phyloP scores from a whole-genome alignment of 441 rosid species.

The Euphorbia schlechtendalii region DNA sequence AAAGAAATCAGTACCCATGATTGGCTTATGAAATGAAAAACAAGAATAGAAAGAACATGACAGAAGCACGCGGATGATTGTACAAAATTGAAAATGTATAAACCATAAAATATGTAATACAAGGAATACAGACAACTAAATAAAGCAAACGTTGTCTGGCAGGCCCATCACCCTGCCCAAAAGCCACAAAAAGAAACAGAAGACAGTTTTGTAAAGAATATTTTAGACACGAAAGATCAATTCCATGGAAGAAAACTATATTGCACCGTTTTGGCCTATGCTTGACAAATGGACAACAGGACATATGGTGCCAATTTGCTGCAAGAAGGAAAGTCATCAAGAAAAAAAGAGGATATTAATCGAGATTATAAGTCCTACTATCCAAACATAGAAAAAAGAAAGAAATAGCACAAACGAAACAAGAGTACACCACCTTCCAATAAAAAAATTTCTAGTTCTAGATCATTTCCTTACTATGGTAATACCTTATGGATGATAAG shows the following conservation, averaged over 20 bases:
- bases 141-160: background rate
- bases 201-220: background rate
- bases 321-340: background rate
- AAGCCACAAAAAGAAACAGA: background rate
- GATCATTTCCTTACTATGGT: background rate
- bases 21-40: slow-evolving; percentile 9
- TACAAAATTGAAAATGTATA: background rate
- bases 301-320: too few species aligned
- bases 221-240: background rate
- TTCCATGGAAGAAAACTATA: background rate
- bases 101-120: background rate
- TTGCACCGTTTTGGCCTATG: background rate
- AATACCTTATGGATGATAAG: background rate
- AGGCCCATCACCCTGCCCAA: background rate
- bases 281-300: background rate
- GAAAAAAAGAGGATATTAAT: background rate
- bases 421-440: background rate
- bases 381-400: background rate
- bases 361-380: background rate
- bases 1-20: slow-evolving; percentile 22
- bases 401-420: background rate
- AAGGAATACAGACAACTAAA: background rate
- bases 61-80: background rate
- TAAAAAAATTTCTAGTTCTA: background rate
- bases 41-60: background rate